Base-by-base conservation (phyloP, 768 basidiomycete genomes). In the Macrocybe gigantea region DNA sequence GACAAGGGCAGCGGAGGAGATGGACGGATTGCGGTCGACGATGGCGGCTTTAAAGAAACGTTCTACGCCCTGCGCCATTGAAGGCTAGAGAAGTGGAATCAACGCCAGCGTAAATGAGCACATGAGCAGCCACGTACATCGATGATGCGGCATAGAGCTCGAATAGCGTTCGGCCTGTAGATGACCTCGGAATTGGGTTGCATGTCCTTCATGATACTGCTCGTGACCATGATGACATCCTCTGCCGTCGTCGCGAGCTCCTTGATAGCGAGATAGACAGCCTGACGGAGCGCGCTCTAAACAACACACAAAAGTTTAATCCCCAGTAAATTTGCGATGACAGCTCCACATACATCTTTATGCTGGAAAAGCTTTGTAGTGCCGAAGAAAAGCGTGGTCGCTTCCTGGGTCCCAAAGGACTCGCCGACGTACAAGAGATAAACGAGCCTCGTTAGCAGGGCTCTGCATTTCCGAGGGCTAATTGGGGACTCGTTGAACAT, bases 191-290 rank as follows among this genome's bases (percentile, higher is more conserved):
- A 86, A 63, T 96, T 97, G 47, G 94, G 88, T 60, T 99, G 96
- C 93, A 98, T 99, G 62, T 99, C 96, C 74, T 98, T 98, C 94
- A 96, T 96, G 66, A 99, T 97, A 60, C 93, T 96, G 65, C 86
- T 90, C 7, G 96, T 99, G 53, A 97, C 94, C 93, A 99, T 99
- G 57, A 99, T 96, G 30, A 98, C 93, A 74, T 98, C 95, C 66
- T 99, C 93, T 11, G 96, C 92, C n/a, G 88, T 86, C 33, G 80
- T 83, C 30, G 93, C 87, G 8, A 99, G 78, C 67, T 99, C 96
- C 73, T 98, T 99, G 73, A 99, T 97, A 44, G 95, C 89, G 50
- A 99, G 78, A 71, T 99, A 99, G 22, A 99, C 94, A 73, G 93
- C 94, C 67, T 99, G 96, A 49, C 96, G 84, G 52, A 99, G 75